Evolutionary conservation across 176 grass and related monocot species (phyloP), one percentile per base, ranked within the genome.

Genomic region (Areca catechu): DNA sequence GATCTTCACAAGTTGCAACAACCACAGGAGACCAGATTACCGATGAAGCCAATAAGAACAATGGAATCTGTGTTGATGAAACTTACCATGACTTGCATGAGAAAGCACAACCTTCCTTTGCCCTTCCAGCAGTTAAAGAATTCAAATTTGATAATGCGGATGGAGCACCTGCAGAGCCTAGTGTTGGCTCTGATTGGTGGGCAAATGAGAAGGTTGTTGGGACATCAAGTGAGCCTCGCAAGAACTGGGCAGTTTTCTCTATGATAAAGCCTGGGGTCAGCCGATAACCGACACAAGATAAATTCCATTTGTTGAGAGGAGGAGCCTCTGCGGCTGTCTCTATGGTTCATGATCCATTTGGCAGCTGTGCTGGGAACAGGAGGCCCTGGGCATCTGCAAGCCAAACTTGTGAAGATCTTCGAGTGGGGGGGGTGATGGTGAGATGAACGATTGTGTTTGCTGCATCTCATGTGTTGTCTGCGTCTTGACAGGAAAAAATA

Each of bases 81-180:
- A 85, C 77, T 4, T 88, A 88, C 34, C 77, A 85, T 83, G 93
- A 92, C 62, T 29, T 92, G 49, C 87, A 87, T 27, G 87, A 98
- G 56, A 92, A 88, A 82, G 65, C 79, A 20, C 74, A 76, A 56
- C 69, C 76, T 49, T 98, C 84, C 53, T 47, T 98, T 49, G 84
- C 78, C 55, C 77, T 85, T 53, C 80, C 77, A 6, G 27, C 72
- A 24, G 71, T 75, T 65, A 98, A 98, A 66, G 93, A 98, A 34
- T 98, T 98, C 67, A 89, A 98, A 18, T 98, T 98, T 63, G 77
- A 82, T 70, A 85, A 85, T 6, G 24, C 68, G 0, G 87, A 85
- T 4, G 75, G 57, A 30, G 22, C 67, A 27, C 72, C 53, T 5
- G 66, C 61, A 65, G 86, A 81, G 47, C 60, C 74, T 1, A 84